Conservation (phyloP, 495 filamentous ascomycete genomes). For the Podospora bellae-mahoneyi region DNA sequence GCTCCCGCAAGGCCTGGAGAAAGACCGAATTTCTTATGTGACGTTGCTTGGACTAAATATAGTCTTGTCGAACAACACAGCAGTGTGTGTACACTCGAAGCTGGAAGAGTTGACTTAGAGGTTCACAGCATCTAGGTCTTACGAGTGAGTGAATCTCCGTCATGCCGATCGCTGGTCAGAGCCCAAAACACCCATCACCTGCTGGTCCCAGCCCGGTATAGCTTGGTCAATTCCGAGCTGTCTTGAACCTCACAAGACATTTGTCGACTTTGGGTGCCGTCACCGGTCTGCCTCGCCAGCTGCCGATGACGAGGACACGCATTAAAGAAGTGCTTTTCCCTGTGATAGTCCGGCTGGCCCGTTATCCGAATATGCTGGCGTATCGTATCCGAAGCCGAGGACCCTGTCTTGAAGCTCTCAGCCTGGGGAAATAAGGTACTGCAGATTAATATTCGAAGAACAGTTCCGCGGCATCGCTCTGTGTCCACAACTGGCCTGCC, state of each 20-base stretch:
- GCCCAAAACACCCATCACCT: slow-evolving; percentile 8
- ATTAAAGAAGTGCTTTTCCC: neutral
- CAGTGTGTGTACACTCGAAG: slow-evolving; percentile 7
- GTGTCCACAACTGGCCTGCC: slow-evolving; percentile 1
- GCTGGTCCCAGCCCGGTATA: slow-evolving; percentile 10
- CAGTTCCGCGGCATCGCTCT: slow-evolving; percentile 10
- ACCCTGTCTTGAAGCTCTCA: slow-evolving; percentile 7
- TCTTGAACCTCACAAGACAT: neutral
- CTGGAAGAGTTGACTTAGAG: neutral
- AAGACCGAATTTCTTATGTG: slow-evolving; percentile 19
- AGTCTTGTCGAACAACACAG: slow-evolving; percentile 21
- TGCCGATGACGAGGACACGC: neutral
- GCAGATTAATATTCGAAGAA: slow-evolving; percentile 23
- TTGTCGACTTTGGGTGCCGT: slow-evolving; percentile 7
- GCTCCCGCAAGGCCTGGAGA: slow-evolving; percentile 4
- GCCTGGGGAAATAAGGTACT: slow-evolving; percentile 10
- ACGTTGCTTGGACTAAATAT: slow-evolving; percentile 36
- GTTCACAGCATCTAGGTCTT: neutral
- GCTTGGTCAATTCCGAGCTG: neutral
- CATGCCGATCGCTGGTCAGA: slow-evolving; percentile 23
- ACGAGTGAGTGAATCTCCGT: neutral
- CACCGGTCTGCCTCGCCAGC: neutral
- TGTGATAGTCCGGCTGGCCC: neutral
- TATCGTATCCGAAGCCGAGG: slow-evolving; percentile 8
- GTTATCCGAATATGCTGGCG: neutral